Evolutionary conservation across 2,329 filamentous ascomycete species (phyloP).

Genomic region (Penicillium hordei): DNA sequence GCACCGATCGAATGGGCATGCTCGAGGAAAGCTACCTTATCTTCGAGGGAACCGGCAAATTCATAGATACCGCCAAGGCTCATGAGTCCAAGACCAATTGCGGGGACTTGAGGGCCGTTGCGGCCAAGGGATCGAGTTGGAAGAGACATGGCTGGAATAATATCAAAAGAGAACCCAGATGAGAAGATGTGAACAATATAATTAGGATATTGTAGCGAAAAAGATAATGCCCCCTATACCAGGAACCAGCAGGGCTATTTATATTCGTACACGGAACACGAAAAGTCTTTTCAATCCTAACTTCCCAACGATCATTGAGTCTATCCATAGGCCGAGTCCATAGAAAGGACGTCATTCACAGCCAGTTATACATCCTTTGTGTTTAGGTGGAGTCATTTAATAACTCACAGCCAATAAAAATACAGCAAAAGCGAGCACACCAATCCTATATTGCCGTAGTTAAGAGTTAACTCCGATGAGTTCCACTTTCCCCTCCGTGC

Average conservation of each 20-base stretch:
- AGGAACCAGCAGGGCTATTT: neutral
- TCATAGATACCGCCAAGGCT: conserved; percentile 20
- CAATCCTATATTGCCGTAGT: conserved; percentile 5
- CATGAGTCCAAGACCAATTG: conserved; percentile 24
- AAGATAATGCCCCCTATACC: too few species aligned
- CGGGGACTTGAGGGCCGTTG: conserved; percentile 19
- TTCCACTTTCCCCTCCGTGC: neutral
- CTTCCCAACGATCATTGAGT: neutral
- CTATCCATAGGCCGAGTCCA: neutral
- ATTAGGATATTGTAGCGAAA: neutral
- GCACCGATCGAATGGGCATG: conserved; percentile 30
- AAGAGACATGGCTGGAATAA: conserved; percentile 3
- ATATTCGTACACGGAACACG: neutral
- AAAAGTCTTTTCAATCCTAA: neutral
- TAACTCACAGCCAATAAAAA: neutral
- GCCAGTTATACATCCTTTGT: neutral
- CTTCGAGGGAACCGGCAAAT: conserved; percentile 9
- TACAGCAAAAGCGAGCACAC: conserved; percentile 5
- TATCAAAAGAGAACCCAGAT: neutral
- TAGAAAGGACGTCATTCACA: neutral
- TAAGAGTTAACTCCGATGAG: neutral
- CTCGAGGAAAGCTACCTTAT: conserved; percentile 24
- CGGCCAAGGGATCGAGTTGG: conserved; percentile 13
- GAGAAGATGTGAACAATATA: neutral
- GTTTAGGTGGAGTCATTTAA: neutral